Percentiles rank a stretch among this genome's conserved stretches.
These are phyloP conservation scores for Cordia subcordata DNA, from an alignment of 257 asterid genomes.

Conservation along the genomic window DNA sequence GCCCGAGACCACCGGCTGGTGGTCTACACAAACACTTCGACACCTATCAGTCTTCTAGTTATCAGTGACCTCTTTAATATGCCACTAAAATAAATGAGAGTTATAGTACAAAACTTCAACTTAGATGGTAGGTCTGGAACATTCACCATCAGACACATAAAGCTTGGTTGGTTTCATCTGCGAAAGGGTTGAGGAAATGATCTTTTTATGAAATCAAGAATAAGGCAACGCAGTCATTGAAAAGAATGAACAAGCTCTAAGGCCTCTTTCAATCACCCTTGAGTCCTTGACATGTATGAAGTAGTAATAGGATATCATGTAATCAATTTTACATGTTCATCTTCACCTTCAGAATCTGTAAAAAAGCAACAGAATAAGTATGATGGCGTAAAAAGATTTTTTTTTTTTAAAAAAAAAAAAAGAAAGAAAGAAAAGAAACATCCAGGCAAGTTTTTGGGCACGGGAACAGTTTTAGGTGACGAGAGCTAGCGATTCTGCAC, in stretches of 20 bases:
- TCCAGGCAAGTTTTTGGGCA: no score
- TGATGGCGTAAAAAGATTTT: background rate
- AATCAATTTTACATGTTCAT: slow-evolving; percentile 41
- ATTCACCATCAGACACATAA: background rate
- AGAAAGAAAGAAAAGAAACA: no score
- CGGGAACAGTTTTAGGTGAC: no score
- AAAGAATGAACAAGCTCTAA: no score
- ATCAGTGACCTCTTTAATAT: background rate
- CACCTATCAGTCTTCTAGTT: no score
- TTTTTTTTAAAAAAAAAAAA: no score
- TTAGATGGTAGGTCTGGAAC: background rate
- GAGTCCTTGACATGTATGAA: slow-evolving; percentile 3
- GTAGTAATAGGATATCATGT: background rate
- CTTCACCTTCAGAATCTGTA: slow-evolving; percentile 73
- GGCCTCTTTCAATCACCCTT: background rate
- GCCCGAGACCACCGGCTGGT: no score
- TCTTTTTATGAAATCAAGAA: no score
- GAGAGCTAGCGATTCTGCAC: no score
- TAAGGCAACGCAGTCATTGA: no score
- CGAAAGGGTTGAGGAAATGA: background rate
- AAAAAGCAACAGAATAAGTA: background rate
- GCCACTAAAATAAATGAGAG: background rate
- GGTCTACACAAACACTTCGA: no score
- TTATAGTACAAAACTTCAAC: no score
- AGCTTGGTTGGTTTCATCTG: background rate